Base-by-base conservation (phyloP, 805 yeast species). In the Metschnikowia kunwiensis region DNA sequence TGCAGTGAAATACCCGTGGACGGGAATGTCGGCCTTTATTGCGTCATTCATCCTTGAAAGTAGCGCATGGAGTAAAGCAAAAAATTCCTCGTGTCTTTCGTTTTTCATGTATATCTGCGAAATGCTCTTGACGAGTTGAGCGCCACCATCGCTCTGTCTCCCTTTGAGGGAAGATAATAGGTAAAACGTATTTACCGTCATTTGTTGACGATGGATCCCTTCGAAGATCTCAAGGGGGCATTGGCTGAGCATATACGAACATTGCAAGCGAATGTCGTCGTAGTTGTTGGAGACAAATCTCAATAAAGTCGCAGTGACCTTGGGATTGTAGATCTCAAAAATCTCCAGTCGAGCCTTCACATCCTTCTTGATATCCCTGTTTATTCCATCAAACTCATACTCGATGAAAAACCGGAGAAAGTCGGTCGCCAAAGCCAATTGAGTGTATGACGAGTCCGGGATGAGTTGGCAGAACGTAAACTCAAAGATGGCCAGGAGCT, bases 61-160 rank as follows among this genome's bases (percentile, higher is more conserved):
- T 5, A 40, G 21, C 29, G 19, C 24, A 27, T 30, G 28, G 14
- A 47, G 24, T 17, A 40, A 29, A 21, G 25, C 36, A n/a, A 47
- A 17, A 8, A 42, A 24, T 15, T 20, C 16, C 4, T 33, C 28
- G 11, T 11, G 5, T 8, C 36, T 27, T 20, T 18, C 36, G 20
- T 42, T 10, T n/a, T 13, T 22, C 17, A 36, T 36, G 27, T 40
- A 38, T 25, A 40, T 25, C 12, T 30, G 32, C 31, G 69, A 68
- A 13, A 81, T 42, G 51, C 79, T 71, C 50, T 75, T 77, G 19
- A 83, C 61, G 11, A 80, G 63, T 25, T 79, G 73, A 0, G 95
- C 88, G 7, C 89, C 96, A 16, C 86, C 81, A 41, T 88, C 96
- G 29, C 85, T 80, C 40, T 71, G 77, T 36, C 88, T 77, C 24